These are phyloP conservation scores for Colletotrichum trifolii DNA, from an alignment of 2,329 filamentous ascomycete genomes.

Conservation along the genomic window DNA sequence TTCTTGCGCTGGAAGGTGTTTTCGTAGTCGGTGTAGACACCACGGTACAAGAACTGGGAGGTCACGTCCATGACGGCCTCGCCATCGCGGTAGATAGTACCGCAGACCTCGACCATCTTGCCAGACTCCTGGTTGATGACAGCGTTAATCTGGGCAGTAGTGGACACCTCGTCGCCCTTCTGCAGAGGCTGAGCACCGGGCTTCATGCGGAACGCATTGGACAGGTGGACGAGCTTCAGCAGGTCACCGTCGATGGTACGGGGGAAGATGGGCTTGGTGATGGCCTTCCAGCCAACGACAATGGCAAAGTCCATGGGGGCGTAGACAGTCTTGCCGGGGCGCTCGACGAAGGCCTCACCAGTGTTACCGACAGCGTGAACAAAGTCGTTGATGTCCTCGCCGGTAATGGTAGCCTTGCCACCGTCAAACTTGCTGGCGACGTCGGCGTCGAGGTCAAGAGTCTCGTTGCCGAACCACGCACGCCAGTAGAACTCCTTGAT, in stretches of 20 bases:
- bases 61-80: conserved; percentile 97
- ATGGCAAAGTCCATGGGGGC: conserved; percentile 99
- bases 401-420: conserved; percentile 86
- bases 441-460: conserved; percentile 83
- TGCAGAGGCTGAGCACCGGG: conserved; percentile 94
- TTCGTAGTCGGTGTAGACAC: conserved; percentile 90
- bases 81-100: conserved; percentile 88
- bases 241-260: conserved; percentile 95
- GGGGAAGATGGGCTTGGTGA: conserved; percentile 99
- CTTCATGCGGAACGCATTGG: conserved; percentile 98
- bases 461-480: conserved; percentile 93
- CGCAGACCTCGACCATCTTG: conserved; percentile 99
- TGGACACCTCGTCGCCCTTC: conserved; percentile 93
- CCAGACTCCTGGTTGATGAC: conserved; percentile 98
- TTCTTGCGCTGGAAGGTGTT: conserved; percentile 99
- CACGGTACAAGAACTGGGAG: conserved; percentile 97
- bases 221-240: conserved; percentile 94
- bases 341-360: conserved; percentile 95
- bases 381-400: conserved; percentile 96
- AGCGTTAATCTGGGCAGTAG: conserved; percentile 94
- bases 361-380: conserved; percentile 99
- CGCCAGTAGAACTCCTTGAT: conserved; percentile 99
- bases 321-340: conserved; percentile 91
- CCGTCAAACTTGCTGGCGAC: conserved; percentile 92
- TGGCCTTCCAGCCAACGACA: conserved; percentile 98